These are phyloP conservation scores for Colletotrichum magnum DNA, from an alignment of 2,329 filamentous ascomycete genomes.

Conservation along the genomic window DNA sequence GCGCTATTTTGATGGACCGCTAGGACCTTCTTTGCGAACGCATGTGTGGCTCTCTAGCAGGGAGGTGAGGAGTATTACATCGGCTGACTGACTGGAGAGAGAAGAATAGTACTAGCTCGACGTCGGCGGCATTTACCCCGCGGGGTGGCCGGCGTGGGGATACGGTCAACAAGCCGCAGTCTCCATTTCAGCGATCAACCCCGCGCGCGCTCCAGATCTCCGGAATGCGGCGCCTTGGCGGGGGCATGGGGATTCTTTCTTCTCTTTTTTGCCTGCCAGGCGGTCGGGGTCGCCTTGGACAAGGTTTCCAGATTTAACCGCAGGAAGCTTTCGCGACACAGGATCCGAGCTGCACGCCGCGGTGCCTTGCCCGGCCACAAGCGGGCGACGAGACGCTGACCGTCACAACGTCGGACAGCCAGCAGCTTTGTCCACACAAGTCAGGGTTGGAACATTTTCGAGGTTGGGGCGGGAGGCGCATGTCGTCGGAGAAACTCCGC, in stretches of 20 bases:
- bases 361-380: no score
- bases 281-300: neutral
- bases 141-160: constrained; percentile 1
- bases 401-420: constrained; percentile 23
- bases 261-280: no score
- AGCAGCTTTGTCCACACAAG: neutral
- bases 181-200: constrained; percentile 18
- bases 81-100: neutral
- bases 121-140: constrained; percentile 19
- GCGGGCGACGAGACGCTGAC: constrained; percentile 24
- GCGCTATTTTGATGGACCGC: neutral
- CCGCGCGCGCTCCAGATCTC: constrained; percentile 27
- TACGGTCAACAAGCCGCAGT: neutral
- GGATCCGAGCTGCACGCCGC: no score
- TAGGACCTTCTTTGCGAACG: neutral
- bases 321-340: neutral
- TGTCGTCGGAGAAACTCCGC: constrained; percentile 36
- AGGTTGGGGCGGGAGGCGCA: neutral
- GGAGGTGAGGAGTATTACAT: neutral
- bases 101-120: neutral
- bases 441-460: neutral
- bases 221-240: neutral
- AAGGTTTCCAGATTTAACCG: neutral
- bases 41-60: neutral
- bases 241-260: neutral